These are phyloP conservation scores for Yarrowia galli DNA, from an alignment of 1,139 yeast genomes.

Conservation along the genomic window DNA sequence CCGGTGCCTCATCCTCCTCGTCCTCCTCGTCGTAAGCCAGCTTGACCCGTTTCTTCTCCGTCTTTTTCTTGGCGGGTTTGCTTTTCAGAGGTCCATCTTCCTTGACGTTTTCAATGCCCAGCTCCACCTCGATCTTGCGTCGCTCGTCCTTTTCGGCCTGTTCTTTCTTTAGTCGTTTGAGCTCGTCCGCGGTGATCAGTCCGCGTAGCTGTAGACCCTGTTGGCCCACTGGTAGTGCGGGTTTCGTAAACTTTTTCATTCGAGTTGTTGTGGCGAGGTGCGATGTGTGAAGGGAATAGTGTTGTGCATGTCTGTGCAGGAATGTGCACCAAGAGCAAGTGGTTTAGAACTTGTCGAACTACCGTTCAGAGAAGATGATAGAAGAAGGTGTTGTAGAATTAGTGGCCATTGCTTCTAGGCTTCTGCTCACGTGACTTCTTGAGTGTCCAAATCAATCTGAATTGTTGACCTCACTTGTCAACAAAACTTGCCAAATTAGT, in stretches of 20 bases:
- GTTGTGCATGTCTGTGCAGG: slow-evolving; percentile 10
- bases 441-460: too few relatives aligned
- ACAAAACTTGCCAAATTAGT: too few relatives aligned
- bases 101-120: slow-evolving; percentile 44
- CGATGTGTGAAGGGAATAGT: background rate
- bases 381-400: too few relatives aligned
- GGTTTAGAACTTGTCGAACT: too few relatives aligned
- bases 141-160: slow-evolving; percentile 36
- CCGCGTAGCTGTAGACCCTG: slow-evolving; percentile 14
- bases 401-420: too few relatives aligned
- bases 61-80: slow-evolving; percentile 43
- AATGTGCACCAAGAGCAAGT: too few relatives aligned
- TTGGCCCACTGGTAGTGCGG: slow-evolving; percentile 16
- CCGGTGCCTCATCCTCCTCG: slow-evolving; percentile 12
- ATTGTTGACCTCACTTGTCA: too few relatives aligned
- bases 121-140: slow-evolving; percentile 23
- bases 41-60: slow-evolving; percentile 17
- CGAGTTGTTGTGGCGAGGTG: too few relatives aligned
- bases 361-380: too few relatives aligned
- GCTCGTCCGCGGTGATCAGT: slow-evolving; percentile 28
- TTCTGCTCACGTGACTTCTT: too few relatives aligned
- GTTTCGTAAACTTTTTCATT: slow-evolving; percentile 36
- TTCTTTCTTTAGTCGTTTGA: slow-evolving; percentile 30
- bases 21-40: slow-evolving; percentile 11
- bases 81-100: slow-evolving; percentile 46